These are phyloP conservation scores for Penicillium cinerascens DNA, from an alignment of 495 filamentous ascomycete species.

Conservation along the genomic window DNA sequence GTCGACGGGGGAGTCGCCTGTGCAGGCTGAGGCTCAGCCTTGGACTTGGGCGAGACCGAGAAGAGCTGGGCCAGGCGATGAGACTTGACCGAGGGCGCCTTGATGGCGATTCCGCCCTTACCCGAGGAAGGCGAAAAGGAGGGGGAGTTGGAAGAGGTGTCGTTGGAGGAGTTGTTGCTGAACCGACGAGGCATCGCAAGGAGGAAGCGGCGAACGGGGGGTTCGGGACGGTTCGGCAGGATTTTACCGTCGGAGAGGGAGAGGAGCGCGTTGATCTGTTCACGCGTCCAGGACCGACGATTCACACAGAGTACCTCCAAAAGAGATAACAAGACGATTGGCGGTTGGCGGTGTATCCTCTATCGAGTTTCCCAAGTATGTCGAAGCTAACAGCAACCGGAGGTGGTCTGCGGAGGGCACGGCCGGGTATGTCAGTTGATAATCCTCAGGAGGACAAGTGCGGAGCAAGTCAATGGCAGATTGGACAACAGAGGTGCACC, in stretches of 20 bases:
- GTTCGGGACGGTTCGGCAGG: conserved; percentile 15
- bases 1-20: conserved; percentile 59
- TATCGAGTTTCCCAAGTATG: too few relatives aligned
- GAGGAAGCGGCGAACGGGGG: conserved; percentile 31
- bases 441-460: too few relatives aligned
- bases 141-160: conserved; percentile 40
- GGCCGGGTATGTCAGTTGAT: too few relatives aligned
- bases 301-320: conserved; percentile 21
- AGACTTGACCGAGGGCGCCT: conserved; percentile 59
- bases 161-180: conserved; percentile 46
- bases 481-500: too few relatives aligned
- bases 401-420: too few relatives aligned
- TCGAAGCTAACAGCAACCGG: too few relatives aligned
- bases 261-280: conserved; percentile 9
- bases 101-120: conserved; percentile 45
- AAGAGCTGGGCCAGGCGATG: conserved; percentile 61
- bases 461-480: too few relatives aligned
- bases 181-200: conserved; percentile 57
- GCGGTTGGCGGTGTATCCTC: too few relatives aligned
- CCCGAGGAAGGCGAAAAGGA: conserved; percentile 45
- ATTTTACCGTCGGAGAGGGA: conserved; percentile 7
- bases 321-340: too few relatives aligned
- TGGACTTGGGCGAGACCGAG: conserved; percentile 55
- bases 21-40: conserved; percentile 43
- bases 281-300: conserved; percentile 19